Base-by-base conservation (phyloP, 75 land plant genomes). In the Selaginella tamariscina region DNA sequence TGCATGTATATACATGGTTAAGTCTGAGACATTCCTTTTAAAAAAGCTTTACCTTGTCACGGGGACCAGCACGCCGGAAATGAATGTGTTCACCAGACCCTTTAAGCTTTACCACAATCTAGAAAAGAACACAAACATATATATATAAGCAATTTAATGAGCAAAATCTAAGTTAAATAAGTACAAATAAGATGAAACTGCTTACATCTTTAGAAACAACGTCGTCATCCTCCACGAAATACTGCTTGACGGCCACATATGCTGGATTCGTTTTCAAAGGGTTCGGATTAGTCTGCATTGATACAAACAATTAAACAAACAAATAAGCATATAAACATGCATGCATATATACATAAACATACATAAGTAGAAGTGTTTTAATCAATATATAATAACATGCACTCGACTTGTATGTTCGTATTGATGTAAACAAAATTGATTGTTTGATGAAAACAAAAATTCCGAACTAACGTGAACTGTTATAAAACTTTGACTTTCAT, bases 141-240 rank as follows among this genome's bases (percentile, higher is more conserved):
- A 31, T 49, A 32, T 29, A 26, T 0, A 0, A 15, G 59, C 33
- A 32, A n/a, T n/a, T n/a, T n/a, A 49, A 24, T 15, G 31, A 18
- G 29, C 24, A 31, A 29, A 32, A 2, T 32, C 24, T 18, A 33
- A 75, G 18, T 27, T 49, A 62, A 27, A 31, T 33, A 13, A 21
- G 39, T 65, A 21, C 65, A 22, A 8, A 20, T 39, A 27, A 72
- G 54, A 23, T 22, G 2, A 1, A 26, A 54, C 30, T 32, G n/a
- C 73, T 78, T 66, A 85, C 88, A 80, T 78, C 78, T 55, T 78
- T 80, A 23, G 83, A 49, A 26, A 83, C 81, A 21, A 77, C 79
- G 74, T 85, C 88, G 72, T 85, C 83, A 27, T 63, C 69, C 44
- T 82, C 56, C 55, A 85, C 86, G 76, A 85, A 85, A 66, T 78